Evolutionary conservation across 768 basidiomycete genomes (phyloP), one percentile per base, ranked within the genome.

Genomic region (Russula virescens): DNA sequence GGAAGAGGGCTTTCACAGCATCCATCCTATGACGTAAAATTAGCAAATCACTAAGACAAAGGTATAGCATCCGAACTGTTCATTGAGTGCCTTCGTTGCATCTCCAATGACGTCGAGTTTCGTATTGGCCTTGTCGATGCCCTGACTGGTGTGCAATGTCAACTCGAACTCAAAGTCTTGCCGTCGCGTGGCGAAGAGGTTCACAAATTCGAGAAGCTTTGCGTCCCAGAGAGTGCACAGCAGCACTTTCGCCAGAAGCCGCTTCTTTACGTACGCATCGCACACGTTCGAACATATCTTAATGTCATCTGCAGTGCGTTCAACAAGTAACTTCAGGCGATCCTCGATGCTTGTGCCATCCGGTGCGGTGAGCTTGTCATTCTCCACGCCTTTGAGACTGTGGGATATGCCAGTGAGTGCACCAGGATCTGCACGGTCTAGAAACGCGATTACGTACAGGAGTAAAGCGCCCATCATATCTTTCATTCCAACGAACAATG

Each of bases 401-500:
- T 0, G 46, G 26, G 5, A 50, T 26, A n/a, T n/a, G n/a, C n/a
- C n/a, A n/a, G 23, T 50, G 18, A 64, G 11, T 9, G 35, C 8
- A 0, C 8, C 7, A 5, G 8, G 42, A 6, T 11, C 5, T 16
- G 25, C 7, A 5, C 5, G 42, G 10, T 11, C 5, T 16, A 26
- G 28, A 16, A 14, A 11, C 5, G 40, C 7, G 6, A 42, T 5
- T 19, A 58, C 64, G 19, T 40, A 65, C 64, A 52, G 52, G 14
- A 65, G 26, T 14, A 65, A 54, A 7, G 49, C 55, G 16, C 68
- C 59, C 76, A 83, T 80, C 73, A 80, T 75, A 46, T 81, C 75
- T 61, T 74, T 75, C 81, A 84, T 84, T 63, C 80, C 77, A 10
- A 78, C 68, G 42, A 79, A 79, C 7, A 84, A 71, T 4, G 74